Conservation (phyloP, 768 basidiomycete genomes). For the Clavulina sp. region DNA sequence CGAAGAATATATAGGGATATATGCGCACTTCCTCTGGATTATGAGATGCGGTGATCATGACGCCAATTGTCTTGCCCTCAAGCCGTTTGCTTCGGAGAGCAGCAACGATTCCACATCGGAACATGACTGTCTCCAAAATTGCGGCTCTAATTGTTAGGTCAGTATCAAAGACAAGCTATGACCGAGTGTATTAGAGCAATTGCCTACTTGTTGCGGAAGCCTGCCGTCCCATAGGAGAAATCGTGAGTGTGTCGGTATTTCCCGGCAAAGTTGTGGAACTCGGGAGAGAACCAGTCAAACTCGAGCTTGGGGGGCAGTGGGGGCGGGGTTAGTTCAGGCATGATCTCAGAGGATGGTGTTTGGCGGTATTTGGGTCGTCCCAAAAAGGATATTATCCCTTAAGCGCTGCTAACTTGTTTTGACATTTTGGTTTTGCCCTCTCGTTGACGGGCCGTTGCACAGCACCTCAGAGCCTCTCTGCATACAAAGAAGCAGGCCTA, state of each 20-base stretch:
- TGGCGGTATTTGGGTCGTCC: too few relatives aligned
- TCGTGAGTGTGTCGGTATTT: slow-evolving; percentile 41
- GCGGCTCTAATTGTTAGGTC: slow-evolving; percentile 32
- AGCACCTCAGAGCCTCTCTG: too few relatives aligned
- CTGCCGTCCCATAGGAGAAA: slow-evolving; percentile 87
- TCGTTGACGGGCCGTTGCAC: too few relatives aligned
- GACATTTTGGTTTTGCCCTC: too few relatives aligned
- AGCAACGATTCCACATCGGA: slow-evolving; percentile 82
- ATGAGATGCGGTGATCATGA: slow-evolving; percentile 99
- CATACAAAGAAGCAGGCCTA: too few relatives aligned
- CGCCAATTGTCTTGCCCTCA: slow-evolving; percentile 83
- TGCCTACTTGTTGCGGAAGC: slow-evolving; percentile 78
- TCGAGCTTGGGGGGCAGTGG: too few relatives aligned
- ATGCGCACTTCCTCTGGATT: slow-evolving; percentile 77
- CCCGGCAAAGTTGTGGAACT: not conserved
- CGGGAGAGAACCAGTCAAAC: not conserved
- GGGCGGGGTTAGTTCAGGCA: too few relatives aligned
- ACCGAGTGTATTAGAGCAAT: slow-evolving; percentile 5
- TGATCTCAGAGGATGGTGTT: too few relatives aligned
- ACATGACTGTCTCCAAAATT: slow-evolving; percentile 76
- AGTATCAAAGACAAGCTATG: slow-evolving; percentile 6
- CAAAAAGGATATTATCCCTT: too few relatives aligned
- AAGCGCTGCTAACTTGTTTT: too few relatives aligned
- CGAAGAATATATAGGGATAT: not conserved
- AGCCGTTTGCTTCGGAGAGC: slow-evolving; percentile 78